A percentile compares a stretch with the other conserved stretches of the same genome.
These are phyloP conservation scores for Pyrenophora teres DNA, from an alignment of 2,329 filamentous ascomycete species.

Conservation along the genomic window DNA sequence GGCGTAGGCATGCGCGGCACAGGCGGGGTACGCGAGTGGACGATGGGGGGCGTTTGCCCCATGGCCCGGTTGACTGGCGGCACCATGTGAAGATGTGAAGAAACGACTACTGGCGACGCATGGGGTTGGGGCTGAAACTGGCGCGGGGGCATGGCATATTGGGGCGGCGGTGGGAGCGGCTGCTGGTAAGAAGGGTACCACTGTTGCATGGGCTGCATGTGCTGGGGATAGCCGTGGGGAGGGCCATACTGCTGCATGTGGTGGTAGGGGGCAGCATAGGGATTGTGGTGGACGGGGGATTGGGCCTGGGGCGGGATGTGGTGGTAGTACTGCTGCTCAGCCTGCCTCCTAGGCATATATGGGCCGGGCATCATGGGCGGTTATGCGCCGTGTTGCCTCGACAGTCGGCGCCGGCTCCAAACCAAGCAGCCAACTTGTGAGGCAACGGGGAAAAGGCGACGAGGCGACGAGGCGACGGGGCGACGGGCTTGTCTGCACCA, in stretches of 20 bases:
- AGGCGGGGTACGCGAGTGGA: slow-evolving; percentile 44
- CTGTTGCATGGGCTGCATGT: slow-evolving; percentile 46
- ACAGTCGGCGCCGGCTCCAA: slow-evolving; percentile 46
- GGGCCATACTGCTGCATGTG: slow-evolving; percentile 48
- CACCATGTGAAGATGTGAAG: slow-evolving; percentile 52
- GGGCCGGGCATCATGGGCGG: slow-evolving; percentile 77
- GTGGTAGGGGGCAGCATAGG: slow-evolving; percentile 44
- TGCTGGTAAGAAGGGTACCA: slow-evolving; percentile 48
- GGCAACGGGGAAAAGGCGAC: slow-evolving; percentile 35
- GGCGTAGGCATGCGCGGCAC: slow-evolving; percentile 37
- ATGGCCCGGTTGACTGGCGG: slow-evolving; percentile 47
- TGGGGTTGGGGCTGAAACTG: slow-evolving; percentile 46
- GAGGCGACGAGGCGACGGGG: slow-evolving; percentile 6
- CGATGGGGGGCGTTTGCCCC: slow-evolving; percentile 46
- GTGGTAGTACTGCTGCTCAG: slow-evolving; percentile 45
- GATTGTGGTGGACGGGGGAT: slow-evolving; percentile 25
- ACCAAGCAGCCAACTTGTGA: slow-evolving; percentile 47
- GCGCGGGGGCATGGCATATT: slow-evolving; percentile 48
- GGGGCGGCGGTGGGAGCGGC: slow-evolving; percentile 40
- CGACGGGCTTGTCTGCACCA: slow-evolving; percentile 4
- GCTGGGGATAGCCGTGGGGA: slow-evolving; percentile 47
- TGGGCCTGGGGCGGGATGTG: slow-evolving; percentile 27
- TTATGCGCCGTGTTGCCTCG: slow-evolving; percentile 53
- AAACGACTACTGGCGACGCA: slow-evolving; percentile 53
- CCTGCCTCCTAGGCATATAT: slow-evolving; percentile 49